Evolutionary conservation across 2,329 filamentous ascomycete species (phyloP), one percentile per base, ranked within the genome.

Genomic region (Calycina marina): DNA sequence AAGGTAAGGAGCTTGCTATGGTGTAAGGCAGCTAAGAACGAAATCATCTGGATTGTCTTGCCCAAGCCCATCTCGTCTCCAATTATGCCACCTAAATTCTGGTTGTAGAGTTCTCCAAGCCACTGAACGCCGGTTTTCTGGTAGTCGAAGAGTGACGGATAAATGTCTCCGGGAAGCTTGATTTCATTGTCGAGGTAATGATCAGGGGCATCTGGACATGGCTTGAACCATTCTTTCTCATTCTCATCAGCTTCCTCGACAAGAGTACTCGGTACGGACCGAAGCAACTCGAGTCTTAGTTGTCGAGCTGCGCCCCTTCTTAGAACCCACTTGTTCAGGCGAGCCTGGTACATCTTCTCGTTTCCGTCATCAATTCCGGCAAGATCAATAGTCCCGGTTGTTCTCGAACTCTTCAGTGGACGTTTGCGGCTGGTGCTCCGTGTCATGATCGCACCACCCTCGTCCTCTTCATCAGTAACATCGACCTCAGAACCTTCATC

Each of bases 41-140:
- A 52, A 31, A 82, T 81, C 28, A 74, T 65, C 49, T 82, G 77
- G 15, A 82, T 78, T 2, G 90, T 98, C 59, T 98, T 98, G 4
- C 90, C 90, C n/a, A 98, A 61, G 1, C 92, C 90, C 90, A 98
- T 98, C 56, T 98, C 90, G 50, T 98, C 90, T 4, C 88, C 90
- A 24, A 98, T 70, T 33, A 98, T 96, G 3, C 90, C 90, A 14
- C 90, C 90, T 4, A 93, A 85, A 39, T 79, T 72, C 52, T 94
- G 85, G 35, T 76, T 73, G 52, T 93, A 88, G 2, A 98, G 62
- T 54, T 98, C 88, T 53, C 84, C 85, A 5, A 98, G 67, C 90
- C 90, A 98, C 51, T 93, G 81, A 3, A 98, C 85, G 3, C 88
- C 86, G 0, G 85, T 94, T 55, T 93, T 94, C 49, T 98, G 90